These are phyloP conservation scores for Diaporthe vexans DNA, from an alignment of 2,329 filamentous ascomycete species.

Conservation along the genomic window DNA sequence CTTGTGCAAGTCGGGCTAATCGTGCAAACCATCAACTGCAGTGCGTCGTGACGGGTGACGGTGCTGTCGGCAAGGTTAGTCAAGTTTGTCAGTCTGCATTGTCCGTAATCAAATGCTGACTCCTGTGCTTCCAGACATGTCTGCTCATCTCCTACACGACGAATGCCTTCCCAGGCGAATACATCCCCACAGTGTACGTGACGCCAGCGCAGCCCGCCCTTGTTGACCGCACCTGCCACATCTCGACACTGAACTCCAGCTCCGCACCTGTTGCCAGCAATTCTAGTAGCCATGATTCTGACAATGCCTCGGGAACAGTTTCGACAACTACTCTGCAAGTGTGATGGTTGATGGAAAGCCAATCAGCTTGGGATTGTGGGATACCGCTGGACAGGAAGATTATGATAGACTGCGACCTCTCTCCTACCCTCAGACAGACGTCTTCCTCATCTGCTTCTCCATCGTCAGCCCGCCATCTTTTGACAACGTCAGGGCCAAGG, in stretches of 20 bases:
- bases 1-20: constrained; percentile 51
- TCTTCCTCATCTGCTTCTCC: constrained; percentile 98
- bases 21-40: constrained; percentile 56
- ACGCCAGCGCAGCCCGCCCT: constrained; percentile 25
- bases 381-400: constrained; percentile 98
- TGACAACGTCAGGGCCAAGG: constrained; percentile 99
- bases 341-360: constrained; percentile 99
- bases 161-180: constrained; percentile 99
- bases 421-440: constrained; percentile 98
- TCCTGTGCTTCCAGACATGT: constrained; percentile 78
- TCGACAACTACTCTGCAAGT: constrained; percentile 99
- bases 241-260: not conserved
- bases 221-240: constrained; percentile 30
- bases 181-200: constrained; percentile 93
- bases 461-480: constrained; percentile 98
- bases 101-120: constrained; percentile 46
- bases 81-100: not conserved
- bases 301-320: constrained; percentile 66
- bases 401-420: constrained; percentile 95
- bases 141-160: constrained; percentile 99
- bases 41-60: constrained; percentile 99
- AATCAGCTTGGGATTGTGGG: constrained; percentile 96
- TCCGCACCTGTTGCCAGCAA: constrained; percentile 15
- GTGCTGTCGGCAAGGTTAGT: constrained; percentile 96
- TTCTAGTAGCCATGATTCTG: constrained; percentile 38